Evolutionary conservation across 805 yeast genomes (phyloP).

Genomic region (Tetrapisispora taiwanensis): DNA sequence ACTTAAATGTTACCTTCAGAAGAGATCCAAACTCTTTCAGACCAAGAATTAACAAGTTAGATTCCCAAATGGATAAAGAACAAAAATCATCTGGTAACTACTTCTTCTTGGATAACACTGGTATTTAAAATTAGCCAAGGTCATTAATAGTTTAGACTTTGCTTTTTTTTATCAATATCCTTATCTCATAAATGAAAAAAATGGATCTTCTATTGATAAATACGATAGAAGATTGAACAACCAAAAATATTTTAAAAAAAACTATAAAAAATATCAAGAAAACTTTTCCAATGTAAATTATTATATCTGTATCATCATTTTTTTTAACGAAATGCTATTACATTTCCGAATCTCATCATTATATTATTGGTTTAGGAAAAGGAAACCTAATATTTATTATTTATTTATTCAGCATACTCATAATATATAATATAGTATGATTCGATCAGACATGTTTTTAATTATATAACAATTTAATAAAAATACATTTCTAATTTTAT

Average conservation of each 20-base stretch:
- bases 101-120: slow-evolving; percentile 79
- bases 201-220: not conserved
- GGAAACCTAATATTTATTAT: slow-evolving; percentile 4
- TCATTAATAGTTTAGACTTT: not conserved
- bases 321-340: not conserved
- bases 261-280: not conserved
- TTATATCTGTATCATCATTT: slow-evolving; percentile 1
- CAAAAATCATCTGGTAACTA: slow-evolving; percentile 88
- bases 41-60: slow-evolving; percentile 96
- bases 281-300: slow-evolving; percentile 3
- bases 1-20: slow-evolving; percentile 95
- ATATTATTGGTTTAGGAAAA: slow-evolving; percentile 4
- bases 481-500: not conserved
- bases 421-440: slow-evolving; percentile 2
- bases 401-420: slow-evolving; percentile 4
- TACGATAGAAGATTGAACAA: not conserved
- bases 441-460: not conserved
- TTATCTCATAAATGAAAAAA: not conserved
- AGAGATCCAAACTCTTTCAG: slow-evolving; percentile 97
- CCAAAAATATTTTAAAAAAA: not conserved
- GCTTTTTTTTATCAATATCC: slow-evolving; percentile 6
- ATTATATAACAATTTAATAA: not conserved
- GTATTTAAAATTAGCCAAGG: slow-evolving; percentile 26
- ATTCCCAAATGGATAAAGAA: slow-evolving; percentile 98
- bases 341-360: not conserved